Evolutionary conservation across 129 eudicot genomes (phyloP).

Genomic region (Apium graveolens): DNA sequence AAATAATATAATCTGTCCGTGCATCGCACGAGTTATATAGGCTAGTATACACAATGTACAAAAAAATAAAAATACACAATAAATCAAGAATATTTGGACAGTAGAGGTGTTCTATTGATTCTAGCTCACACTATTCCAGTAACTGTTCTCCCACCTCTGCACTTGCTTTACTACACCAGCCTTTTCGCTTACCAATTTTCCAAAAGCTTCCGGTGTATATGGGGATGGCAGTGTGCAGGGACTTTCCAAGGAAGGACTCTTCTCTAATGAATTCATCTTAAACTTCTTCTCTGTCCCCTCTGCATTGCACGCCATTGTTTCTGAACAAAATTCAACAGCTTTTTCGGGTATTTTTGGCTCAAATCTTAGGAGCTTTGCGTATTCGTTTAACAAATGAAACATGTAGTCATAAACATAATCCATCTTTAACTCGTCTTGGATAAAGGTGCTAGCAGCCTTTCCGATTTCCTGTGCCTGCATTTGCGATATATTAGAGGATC

Average conservation of each 20-base stretch:
- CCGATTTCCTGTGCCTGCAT: conserved; percentile 28
- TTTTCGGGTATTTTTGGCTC: conserved; percentile 18
- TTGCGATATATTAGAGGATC: background rate
- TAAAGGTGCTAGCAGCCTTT: conserved; percentile 16
- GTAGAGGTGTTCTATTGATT: background rate
- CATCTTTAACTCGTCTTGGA: conserved; percentile 24
- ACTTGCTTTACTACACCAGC: conserved; percentile 10
- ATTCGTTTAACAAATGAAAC: conserved; percentile 28
- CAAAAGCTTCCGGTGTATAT: background rate
- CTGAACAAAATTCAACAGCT: conserved; percentile 20
- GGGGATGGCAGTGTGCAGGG: conserved; percentile 27
- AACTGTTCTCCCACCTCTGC: conserved; percentile 17
- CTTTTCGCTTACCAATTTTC: background rate
- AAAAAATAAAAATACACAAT: background rate
- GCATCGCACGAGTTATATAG: too few species aligned
- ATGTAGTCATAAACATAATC: conserved; percentile 27
- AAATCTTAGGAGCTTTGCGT: conserved; percentile 22
- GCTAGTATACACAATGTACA: background rate
- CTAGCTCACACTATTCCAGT: conserved; percentile 9
- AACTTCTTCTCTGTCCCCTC: conserved; percentile 14
- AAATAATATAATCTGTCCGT: too few species aligned
- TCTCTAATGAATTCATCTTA: conserved; percentile 22
- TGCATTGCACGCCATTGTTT: conserved; percentile 22
- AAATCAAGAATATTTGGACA: background rate
- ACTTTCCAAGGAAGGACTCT: conserved; percentile 11